Percentiles rank a stretch among this genome's conserved stretches.
Conservation (phyloP, 164 flowering plant species). For the Vitis labrusca region DNA sequence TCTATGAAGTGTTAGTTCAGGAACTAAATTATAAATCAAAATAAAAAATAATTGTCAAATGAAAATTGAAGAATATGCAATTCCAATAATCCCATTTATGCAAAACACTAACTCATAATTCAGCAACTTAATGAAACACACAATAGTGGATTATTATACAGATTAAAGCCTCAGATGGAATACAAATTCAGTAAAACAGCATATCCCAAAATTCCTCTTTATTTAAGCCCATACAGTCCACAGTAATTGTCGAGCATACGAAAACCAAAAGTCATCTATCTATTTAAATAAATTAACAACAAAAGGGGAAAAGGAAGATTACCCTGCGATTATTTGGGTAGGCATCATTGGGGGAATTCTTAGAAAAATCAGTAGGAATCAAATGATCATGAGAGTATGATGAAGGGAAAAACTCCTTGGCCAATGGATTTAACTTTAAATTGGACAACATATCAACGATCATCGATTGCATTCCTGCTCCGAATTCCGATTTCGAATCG, state of each 20-base stretch:
- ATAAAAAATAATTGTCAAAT: too few species aligned
- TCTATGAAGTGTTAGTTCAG: too few species aligned
- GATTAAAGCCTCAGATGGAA: too few species aligned
- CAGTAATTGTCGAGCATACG: neutral
- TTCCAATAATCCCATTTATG: too few species aligned
- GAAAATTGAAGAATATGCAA: too few species aligned
- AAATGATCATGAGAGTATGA: conserved; percentile 23
- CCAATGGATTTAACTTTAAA: conserved; percentile 58
- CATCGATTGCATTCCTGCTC: conserved; percentile 31
- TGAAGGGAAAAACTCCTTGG: conserved; percentile 63
- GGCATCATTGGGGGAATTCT: conserved; percentile 12
- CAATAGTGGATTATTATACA: too few species aligned
- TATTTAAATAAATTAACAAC: neutral
- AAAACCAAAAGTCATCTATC: neutral
- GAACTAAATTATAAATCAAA: too few species aligned
- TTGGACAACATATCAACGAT: conserved; percentile 60
- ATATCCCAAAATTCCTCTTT: too few species aligned
- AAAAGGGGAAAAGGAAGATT: neutral
- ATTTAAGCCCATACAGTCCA: neutral
- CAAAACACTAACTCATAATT: too few species aligned
- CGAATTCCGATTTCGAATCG: conserved; percentile 38
- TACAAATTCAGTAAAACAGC: too few species aligned
- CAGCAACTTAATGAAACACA: too few species aligned
- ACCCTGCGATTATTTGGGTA: conserved; percentile 26
- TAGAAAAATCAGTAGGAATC: conserved; percentile 10